Evolutionary conservation across 768 basidiomycete species (phyloP), one percentile per base, ranked within the genome.

Genomic region (Termitomyces heimii): DNA sequence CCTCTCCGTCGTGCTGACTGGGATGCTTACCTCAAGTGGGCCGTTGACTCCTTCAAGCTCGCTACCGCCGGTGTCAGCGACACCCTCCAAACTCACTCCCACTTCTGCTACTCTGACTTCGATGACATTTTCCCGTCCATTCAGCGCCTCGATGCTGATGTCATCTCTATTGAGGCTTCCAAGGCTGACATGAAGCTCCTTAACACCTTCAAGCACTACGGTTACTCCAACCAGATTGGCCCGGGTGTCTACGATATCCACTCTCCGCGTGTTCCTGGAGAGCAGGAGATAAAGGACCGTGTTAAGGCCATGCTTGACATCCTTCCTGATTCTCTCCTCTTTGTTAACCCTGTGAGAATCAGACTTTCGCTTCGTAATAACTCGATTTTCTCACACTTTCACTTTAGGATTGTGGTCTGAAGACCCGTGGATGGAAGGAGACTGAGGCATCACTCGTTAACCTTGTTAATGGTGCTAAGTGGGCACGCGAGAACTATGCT

Each of bases 241-340:
- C 96, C 96, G 20, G 96, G 94, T 82, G 93, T 97, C 69, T 97
- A 97, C 71, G 95, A 98, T 73, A 97, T 99, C 77, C 97, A 98
- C 82, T 98, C 95, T 65, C 97, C 97, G 61, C 94, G 97, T 84
- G 92, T 99, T 62, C 97, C 97, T 45, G 77, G 85, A 59, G 84
- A 86, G 66, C 82, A 94, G 72, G 97, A 99, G 79, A 94, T 98
- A 78, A 89, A 86, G 78, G 88, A 95, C 66, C 91, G 95, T 67
- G 80, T 98, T 70, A 82, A 82, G 73, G 73, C 84, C 63, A 94
- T 96, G 83, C 84, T 92, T 65, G 77, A 77, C 53, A 88, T 89
- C 68, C 84, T 98, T 62, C 87, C 91, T 58, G 80, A 82, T 67
- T 81, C 88, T 58, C 82, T 94, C 56, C 82, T 93, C 71, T 90